phyloP scores from a whole-genome alignment of 805 yeast genomes.

The Tetrapisispora pingtungensis region DNA sequence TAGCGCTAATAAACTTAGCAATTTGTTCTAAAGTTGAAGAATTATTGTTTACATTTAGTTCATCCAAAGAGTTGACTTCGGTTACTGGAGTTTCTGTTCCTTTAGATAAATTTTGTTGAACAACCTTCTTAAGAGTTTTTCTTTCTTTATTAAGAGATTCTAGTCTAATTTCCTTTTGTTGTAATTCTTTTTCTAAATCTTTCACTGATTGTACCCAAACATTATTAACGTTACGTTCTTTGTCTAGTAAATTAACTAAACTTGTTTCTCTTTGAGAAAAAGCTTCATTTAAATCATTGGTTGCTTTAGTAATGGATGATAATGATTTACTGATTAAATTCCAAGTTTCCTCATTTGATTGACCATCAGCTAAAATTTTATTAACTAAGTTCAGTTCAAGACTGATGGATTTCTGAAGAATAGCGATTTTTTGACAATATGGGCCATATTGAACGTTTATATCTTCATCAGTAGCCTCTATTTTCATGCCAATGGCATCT shows the following conservation, averaged over 20 bases:
- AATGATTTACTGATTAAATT: constrained; percentile 23
- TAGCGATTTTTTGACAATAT: constrained; percentile 36
- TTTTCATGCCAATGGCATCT: constrained; percentile 16
- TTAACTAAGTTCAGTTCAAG: constrained; percentile 40
- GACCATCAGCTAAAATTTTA: constrained; percentile 31
- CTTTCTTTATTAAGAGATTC: constrained; percentile 54
- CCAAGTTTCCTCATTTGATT: constrained; percentile 15
- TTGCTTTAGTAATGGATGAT: constrained; percentile 17
- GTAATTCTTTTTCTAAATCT: constrained; percentile 58
- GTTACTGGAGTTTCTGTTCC: constrained; percentile 26
- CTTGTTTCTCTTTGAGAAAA: constrained; percentile 34
- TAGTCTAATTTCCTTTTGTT: constrained; percentile 49
- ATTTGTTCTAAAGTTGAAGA: constrained; percentile 17
- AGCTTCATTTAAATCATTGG: constrained; percentile 21
- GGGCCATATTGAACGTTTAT: constrained; percentile 32
- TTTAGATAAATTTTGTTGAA: constrained; percentile 28
- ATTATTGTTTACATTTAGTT: constrained; percentile 12
- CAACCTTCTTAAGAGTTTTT: constrained; percentile 43
- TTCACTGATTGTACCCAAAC: constrained; percentile 69
- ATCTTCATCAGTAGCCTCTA: constrained; percentile 23
- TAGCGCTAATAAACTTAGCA: constrained; percentile 20
- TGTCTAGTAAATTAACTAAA: constrained; percentile 39
- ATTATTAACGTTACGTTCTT: constrained; percentile 59
- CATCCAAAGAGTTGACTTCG: not conserved
- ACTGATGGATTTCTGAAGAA: constrained; percentile 38